Percentiles rank a stretch among this genome's conserved stretches.
phyloP scores from a whole-genome alignment of 208 protist genomes.

The Leishmania arabica region DNA sequence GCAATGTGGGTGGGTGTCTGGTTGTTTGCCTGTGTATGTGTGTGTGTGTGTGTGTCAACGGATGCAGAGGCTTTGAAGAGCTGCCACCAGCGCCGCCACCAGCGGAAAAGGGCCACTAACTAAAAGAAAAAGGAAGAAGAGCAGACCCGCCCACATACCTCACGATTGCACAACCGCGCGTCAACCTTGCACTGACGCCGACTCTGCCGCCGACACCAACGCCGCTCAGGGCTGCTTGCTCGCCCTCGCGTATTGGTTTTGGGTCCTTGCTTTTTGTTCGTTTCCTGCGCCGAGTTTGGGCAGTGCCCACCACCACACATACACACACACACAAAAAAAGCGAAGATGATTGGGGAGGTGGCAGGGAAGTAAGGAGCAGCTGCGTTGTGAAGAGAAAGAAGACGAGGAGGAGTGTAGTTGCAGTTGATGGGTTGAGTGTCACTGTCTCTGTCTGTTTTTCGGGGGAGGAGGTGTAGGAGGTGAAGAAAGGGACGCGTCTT shows the following conservation, averaged over 20 bases:
- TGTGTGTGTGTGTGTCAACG: not conserved
- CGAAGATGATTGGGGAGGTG: not conserved
- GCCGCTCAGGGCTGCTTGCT: not conserved
- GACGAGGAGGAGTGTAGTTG: not conserved
- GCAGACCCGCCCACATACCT: not conserved
- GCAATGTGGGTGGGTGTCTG: not conserved
- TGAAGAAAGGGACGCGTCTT: not conserved
- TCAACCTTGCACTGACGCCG: not conserved
- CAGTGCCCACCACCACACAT: not conserved
- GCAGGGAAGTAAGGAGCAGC: not conserved
- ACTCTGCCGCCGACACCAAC: not conserved
- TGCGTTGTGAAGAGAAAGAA: not conserved
- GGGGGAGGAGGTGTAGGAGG: no score
- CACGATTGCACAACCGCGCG: not conserved
- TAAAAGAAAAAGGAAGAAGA: not conserved
- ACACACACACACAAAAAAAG: not conserved
- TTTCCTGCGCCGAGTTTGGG: not conserved
- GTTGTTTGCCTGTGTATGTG: not conserved
- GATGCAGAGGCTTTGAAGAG: not conserved
- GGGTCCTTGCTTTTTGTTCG: not conserved
- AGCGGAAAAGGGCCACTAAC: not conserved
- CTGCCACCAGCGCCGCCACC: not conserved
- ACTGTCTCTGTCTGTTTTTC: not conserved
- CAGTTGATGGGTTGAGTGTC: not conserved
- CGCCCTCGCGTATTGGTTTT: not conserved